These are phyloP conservation scores for Endotrypanum monterogeii DNA, from an alignment of 208 protist genomes.

Conservation along the genomic window DNA sequence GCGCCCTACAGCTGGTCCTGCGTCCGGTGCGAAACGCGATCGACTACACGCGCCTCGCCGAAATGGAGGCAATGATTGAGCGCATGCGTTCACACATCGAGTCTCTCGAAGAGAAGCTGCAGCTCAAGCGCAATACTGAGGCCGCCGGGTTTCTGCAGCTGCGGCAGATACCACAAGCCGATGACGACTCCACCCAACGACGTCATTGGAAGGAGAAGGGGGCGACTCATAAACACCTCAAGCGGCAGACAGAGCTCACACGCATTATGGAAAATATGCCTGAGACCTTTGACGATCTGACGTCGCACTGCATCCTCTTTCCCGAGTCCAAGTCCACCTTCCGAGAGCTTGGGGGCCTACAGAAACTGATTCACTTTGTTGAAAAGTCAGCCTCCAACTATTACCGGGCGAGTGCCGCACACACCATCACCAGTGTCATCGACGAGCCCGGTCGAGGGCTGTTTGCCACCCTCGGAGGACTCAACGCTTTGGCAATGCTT, in stretches of 20 bases:
- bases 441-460: conserved; percentile 78
- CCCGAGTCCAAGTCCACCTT: conserved; percentile 81
- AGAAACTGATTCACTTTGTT: conserved; percentile 84
- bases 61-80: conserved; percentile 95
- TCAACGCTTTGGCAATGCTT: conserved; percentile 72
- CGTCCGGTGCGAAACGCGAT: conserved; percentile 90
- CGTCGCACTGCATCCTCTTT: conserved; percentile 90
- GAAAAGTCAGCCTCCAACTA: conserved; percentile 77
- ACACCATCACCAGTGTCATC: conserved; percentile 88
- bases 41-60: conserved; percentile 90
- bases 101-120: conserved; percentile 77
- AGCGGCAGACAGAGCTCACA: conserved; percentile 85
- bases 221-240: conserved; percentile 51
- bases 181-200: conserved; percentile 24
- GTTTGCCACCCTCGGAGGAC: conserved; percentile 63
- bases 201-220: conserved; percentile 21
- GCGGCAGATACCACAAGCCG: conserved; percentile 64
- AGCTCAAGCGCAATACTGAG: conserved; percentile 59
- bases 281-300: conserved; percentile 91
- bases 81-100: conserved; percentile 88
- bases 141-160: conserved; percentile 83
- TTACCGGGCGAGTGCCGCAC: conserved; percentile 87
- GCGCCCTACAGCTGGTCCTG: conserved; percentile 85
- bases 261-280: conserved; percentile 91
- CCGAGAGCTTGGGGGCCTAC: conserved; percentile 81